These are phyloP conservation scores for Colletotrichum sp. DNA, from an alignment of 2,329 filamentous ascomycete genomes.

Conservation along the genomic window DNA sequence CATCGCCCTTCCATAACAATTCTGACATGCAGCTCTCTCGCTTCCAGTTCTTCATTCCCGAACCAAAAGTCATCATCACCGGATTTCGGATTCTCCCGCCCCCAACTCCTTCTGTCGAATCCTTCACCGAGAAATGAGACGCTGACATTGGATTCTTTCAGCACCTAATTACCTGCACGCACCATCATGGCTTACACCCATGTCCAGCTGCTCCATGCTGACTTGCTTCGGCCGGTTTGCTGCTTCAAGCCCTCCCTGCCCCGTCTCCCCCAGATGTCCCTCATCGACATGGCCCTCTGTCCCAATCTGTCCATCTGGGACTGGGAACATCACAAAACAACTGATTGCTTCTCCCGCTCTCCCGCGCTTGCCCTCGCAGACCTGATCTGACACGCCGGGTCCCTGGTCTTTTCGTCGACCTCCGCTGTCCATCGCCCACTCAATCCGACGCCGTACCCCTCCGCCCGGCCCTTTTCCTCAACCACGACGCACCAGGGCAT, in stretches of 20 bases:
- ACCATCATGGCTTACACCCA: neutral
- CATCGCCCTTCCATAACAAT: neutral
- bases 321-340: neutral
- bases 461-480: neutral
- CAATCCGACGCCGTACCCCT: neutral
- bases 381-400: slow-evolving; percentile 7
- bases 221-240: neutral
- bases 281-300: neutral
- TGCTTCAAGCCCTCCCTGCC: neutral
- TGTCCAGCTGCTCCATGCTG: neutral
- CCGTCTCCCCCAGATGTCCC: neutral
- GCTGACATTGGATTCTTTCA: neutral
- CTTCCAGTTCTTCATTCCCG: neutral
- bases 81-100: neutral
- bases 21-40: neutral
- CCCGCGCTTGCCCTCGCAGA: neutral
- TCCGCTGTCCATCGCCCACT: neutral
- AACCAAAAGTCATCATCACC: neutral
- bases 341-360: neutral
- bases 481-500: neutral
- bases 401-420: neutral
- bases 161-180: neutral
- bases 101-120: neutral
- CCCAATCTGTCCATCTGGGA: neutral
- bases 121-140: neutral